Base-by-base conservation (phyloP, 805 yeast genomes). In the Yarrowia alimentaria region DNA sequence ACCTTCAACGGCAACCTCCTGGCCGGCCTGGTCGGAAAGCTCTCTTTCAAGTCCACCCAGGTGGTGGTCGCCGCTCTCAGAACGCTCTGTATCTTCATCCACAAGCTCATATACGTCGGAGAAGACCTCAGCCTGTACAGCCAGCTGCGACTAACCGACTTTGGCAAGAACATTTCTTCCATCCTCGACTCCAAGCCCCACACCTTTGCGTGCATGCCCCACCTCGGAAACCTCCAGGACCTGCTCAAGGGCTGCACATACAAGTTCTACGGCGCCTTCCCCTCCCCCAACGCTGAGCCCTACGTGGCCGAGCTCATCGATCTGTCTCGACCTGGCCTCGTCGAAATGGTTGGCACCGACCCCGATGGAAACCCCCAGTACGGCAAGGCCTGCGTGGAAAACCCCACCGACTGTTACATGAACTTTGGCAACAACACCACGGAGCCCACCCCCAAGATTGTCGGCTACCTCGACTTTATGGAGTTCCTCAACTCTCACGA, bases 391-490 rank as follows among this genome's bases (percentile, higher is more conserved):
- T 58, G 62, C n/a, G 51, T 57, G 19, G 37, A 57, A 5, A 21
- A 29, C 4, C 53, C 49, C 18, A 34, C 30, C 5, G 56, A 55
- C 19, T 24, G 34, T 21, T 43, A 30, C 29, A 12, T 22, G 29
- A 37, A 43, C 17, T 30, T 43, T 16, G 35, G 35, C 7, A 12
- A 16, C 2, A 10, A 26, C 13, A 29, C 34, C 14, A 14, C 52
- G 19, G 49, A 25, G 21, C 22, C 30, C 14, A 45, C 40, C 16
- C 38, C 54, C 19, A 52, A 56, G 25, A 56, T 57, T 56, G 60
- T 56, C 12, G 59, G 60, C 14, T 35, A 58, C 45, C 57, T 58
- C n/a, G 62, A 59, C 45, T 55, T 59, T 34, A 45, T 47, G 42
- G 62, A 59, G 34, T 56, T 59, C 34, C 42, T 59, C 38, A 49